phyloP scores from a whole-genome alignment of 2,329 filamentous ascomycete species.

The Ambrosiella beaveri region DNA sequence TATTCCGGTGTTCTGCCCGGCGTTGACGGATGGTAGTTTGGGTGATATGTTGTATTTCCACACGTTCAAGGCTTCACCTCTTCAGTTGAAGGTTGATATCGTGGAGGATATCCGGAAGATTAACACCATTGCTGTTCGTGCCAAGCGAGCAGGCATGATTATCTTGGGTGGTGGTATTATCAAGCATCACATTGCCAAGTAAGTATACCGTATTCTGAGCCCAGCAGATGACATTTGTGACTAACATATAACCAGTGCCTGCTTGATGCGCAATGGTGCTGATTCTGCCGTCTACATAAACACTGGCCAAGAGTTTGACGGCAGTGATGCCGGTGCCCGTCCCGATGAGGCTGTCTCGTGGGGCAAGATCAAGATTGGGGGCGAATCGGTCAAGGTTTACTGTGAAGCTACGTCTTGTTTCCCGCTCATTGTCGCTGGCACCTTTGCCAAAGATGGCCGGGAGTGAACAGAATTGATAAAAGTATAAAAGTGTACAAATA shows the following conservation, averaged over 20 bases:
- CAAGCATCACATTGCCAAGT: constrained; percentile 94
- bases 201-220: neutral
- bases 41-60: constrained; percentile 99
- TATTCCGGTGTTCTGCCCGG: constrained; percentile 93
- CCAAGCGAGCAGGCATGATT: constrained; percentile 83
- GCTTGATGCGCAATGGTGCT: constrained; percentile 91
- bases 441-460: constrained; percentile 40
- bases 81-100: constrained; percentile 71
- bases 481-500: neutral
- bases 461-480: neutral
- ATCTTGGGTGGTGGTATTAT: constrained; percentile 87
- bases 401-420: constrained; percentile 48
- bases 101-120: constrained; percentile 85
- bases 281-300: constrained; percentile 97
- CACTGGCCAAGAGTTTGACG: constrained; percentile 92
- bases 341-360: constrained; percentile 96
- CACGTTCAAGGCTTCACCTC: constrained; percentile 75
- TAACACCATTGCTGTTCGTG: constrained; percentile 78
- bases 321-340: constrained; percentile 83
- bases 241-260: constrained; percentile 34
- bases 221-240: neutral
- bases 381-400: constrained; percentile 72
- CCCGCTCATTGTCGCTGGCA: constrained; percentile 49
- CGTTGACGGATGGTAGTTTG: constrained; percentile 82
- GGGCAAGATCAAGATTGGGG: constrained; percentile 91